Conservation (phyloP, 1,284 basidiomycete genomes). For the Chalciporus piperatoides region DNA sequence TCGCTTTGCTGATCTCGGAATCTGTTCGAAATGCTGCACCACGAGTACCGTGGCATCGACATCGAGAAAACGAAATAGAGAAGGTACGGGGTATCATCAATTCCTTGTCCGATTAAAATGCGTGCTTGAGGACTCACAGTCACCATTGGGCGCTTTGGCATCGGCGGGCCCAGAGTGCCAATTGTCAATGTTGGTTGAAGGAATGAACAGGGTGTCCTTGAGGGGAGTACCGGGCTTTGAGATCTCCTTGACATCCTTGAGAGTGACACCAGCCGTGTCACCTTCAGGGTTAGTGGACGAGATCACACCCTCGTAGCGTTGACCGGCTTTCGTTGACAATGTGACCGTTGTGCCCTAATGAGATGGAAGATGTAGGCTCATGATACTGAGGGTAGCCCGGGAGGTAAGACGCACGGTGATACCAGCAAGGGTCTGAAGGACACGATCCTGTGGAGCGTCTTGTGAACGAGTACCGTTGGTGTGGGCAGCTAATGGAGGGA, state of each 20-base stretch:
- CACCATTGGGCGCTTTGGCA: slow-evolving; percentile 60
- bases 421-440: slow-evolving; percentile 58
- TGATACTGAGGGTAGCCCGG: slow-evolving; percentile 15
- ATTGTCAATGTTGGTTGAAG: slow-evolving; percentile 64
- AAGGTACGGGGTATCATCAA: neutral
- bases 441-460: slow-evolving; percentile 49
- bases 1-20: slow-evolving; percentile 72
- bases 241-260: slow-evolving; percentile 72
- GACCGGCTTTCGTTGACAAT: slow-evolving; percentile 60
- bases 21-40: slow-evolving; percentile 82
- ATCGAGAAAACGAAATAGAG: neutral
- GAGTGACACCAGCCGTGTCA: slow-evolving; percentile 65
- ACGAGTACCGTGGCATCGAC: slow-evolving; percentile 18
- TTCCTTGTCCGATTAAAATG: neutral
- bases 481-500: slow-evolving; percentile 47
- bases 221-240: slow-evolving; percentile 58
- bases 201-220: slow-evolving; percentile 65
- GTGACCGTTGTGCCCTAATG: slow-evolving; percentile 69
- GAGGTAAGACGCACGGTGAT: slow-evolving; percentile 51
- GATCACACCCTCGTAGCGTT: slow-evolving; percentile 70
- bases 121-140: slow-evolving; percentile 44
- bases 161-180: slow-evolving; percentile 75
- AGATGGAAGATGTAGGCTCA: slow-evolving; percentile 20
- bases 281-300: slow-evolving; percentile 58
- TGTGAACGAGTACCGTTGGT: slow-evolving; percentile 44